A percentile compares a stretch with the other conserved stretches of the same genome.
Evolutionary conservation across 352 stramenopile species (phyloP).

Genomic region (Globisporangium iwayamae): DNA sequence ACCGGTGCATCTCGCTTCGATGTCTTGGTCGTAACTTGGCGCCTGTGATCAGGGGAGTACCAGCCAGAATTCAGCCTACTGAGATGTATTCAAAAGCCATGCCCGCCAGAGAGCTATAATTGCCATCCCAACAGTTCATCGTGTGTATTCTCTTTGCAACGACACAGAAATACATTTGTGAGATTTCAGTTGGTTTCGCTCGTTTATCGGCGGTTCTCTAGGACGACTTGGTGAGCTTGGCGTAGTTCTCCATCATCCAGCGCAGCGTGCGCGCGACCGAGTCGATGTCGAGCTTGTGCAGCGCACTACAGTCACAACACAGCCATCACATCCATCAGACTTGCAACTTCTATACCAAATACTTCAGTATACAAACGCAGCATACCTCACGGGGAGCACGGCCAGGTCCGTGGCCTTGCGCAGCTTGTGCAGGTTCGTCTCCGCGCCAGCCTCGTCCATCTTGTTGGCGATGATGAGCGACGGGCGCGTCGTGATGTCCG

Average conservation of each 20-base stretch:
- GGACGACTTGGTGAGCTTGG: conserved; percentile 50
- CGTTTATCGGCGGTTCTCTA: conserved; percentile 20
- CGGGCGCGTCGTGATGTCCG: conserved; percentile 78
- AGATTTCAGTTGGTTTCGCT: not conserved
- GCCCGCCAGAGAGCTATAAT: not conserved
- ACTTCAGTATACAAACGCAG: not conserved
- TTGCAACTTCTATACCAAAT: not conserved
- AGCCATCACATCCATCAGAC: not conserved
- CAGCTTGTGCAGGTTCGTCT: conserved; percentile 75
- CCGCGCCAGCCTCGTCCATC: conserved; percentile 82
- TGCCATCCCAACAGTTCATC: not conserved
- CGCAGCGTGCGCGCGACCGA: conserved; percentile 65
- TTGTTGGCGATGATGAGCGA: conserved; percentile 89
- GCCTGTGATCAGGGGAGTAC: not conserved
- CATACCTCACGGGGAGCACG: conserved; percentile 78
- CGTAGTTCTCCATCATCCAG: conserved; percentile 67
- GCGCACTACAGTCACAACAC: conserved; percentile 35
- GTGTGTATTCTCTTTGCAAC: too few species aligned
- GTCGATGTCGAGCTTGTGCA: conserved; percentile 88
- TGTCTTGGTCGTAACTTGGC: too few species aligned
- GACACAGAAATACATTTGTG: not conserved
- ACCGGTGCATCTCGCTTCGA: conserved; percentile 67
- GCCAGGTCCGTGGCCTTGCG: conserved; percentile 67
- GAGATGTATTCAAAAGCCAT: too few species aligned
- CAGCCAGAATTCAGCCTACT: not conserved